Base-by-base conservation (phyloP, 306 rosid species). In the Fagus sylvatica region DNA sequence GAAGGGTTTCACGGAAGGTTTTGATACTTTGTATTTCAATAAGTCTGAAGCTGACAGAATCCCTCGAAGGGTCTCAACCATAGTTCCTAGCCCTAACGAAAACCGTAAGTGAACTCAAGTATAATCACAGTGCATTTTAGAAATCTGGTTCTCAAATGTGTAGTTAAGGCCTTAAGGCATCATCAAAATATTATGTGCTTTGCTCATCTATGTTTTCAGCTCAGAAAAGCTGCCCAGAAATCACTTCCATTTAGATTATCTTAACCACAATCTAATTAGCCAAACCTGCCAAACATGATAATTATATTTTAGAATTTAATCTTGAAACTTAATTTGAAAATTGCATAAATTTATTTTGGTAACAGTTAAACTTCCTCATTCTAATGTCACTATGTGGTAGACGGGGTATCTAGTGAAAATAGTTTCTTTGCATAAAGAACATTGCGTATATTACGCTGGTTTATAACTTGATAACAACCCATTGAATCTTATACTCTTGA, bases 31-130 rank as follows among this genome's bases (percentile, higher is more conserved):
- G 30, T 65, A 59, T 80, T 73, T 78, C 78, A 83, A 36, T 79
- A 69, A 19, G 67, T 72, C 69, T 42, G 87, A 69, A 70, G 55
- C 68, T 30, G 79, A 72, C 39, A 70, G 72, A 42, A 42, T 76
- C 53, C 87, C 87, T 1, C 78, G 46, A 75, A 81, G 85, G 80
- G 79, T 88, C 70, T 86, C 92, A 71, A 77, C 72, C 76, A 83
- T 84, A 81, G 79, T 85, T 86, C 84, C 84, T 30, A 61, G 76
- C 28, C 65, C 49, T 69, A 79, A 39, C 43, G 66, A 69, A 73
- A 72, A 84, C 62, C 78, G 92, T 90, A 83, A 40, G 88, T 80
- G 39, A 41, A 62, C 39, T 78, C 72, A n/a, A 66, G 74, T 77
- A 75, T 72, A 48, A 41, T 54, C 49, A 42, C 56, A 76, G 59